phyloP scores from a whole-genome alignment of 768 basidiomycete species.

The Pleurotus platypus region DNA sequence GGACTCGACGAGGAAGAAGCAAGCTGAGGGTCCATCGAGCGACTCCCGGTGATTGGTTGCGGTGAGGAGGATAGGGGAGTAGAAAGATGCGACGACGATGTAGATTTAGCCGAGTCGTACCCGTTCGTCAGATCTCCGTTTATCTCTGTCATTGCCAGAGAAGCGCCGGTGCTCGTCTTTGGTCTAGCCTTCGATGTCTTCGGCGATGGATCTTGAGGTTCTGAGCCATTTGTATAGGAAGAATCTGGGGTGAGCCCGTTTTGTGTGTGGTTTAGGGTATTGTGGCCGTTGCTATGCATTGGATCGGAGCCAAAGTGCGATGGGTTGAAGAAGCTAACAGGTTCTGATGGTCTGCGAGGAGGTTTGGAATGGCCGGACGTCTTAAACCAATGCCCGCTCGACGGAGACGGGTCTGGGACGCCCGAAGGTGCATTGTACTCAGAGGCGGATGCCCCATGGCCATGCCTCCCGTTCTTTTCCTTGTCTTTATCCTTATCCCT shows the following conservation, averaged over 20 bases:
- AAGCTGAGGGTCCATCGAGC: constrained; percentile 7
- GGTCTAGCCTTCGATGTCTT: not conserved
- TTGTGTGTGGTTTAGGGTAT: not conserved
- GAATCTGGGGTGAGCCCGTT: not conserved
- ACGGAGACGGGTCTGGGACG: constrained; percentile 5
- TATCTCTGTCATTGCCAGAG: constrained; percentile 2
- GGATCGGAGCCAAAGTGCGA: constrained; percentile 1
- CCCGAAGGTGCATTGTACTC: not conserved
- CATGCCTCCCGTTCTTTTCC: not conserved
- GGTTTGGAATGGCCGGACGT: constrained; percentile 11
- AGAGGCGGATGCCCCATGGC: constrained; percentile 1
- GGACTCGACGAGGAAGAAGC: constrained; percentile 12
- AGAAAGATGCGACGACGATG: constrained; percentile 24
- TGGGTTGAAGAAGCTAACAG: constrained; percentile 6
- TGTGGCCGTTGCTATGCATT: not conserved
- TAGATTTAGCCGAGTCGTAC: constrained; percentile 11
- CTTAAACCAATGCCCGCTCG: constrained; percentile 22
- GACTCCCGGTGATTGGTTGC: constrained; percentile 18
- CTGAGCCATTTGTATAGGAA: not conserved
- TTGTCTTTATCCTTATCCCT: constrained; percentile 12
- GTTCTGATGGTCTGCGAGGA: constrained; percentile 20
- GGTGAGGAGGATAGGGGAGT: constrained; percentile 17
- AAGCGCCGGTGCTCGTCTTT: not conserved
- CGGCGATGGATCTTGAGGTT: not conserved
- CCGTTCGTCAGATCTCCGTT: constrained; percentile 2